phyloP scores from a whole-genome alignment of 768 basidiomycete genomes.

The Mycena epipterygia region DNA sequence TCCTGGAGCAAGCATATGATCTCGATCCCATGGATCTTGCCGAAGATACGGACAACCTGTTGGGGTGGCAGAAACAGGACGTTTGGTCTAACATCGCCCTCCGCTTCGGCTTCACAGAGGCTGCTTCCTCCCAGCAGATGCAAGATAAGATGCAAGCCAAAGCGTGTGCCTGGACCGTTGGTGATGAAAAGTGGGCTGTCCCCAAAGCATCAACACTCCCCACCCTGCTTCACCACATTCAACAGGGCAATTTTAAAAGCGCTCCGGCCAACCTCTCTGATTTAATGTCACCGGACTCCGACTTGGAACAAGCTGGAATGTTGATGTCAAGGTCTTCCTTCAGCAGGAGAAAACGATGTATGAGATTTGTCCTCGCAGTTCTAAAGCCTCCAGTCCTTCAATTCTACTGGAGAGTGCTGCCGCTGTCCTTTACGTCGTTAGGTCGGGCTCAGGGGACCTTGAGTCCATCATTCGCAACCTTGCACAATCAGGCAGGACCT shows the following conservation, averaged over 20 bases:
- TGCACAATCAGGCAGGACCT: conserved; percentile 16
- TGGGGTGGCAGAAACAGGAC: conserved; percentile 14
- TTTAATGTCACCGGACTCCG: too few relatives aligned
- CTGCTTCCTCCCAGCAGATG: neutral
- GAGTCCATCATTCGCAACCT: conserved; percentile 19
- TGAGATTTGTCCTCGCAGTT: conserved; percentile 5
- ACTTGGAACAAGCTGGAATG: conserved; percentile 15
- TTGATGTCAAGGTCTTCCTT: conserved; percentile 5
- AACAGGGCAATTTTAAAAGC: too few relatives aligned
- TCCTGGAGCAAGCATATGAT: conserved; percentile 16
- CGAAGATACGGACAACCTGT: conserved; percentile 3
- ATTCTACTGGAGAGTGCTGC: conserved; percentile 23
- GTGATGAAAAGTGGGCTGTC: conserved; percentile 12
- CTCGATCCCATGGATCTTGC: neutral
- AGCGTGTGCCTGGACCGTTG: conserved; percentile 15
- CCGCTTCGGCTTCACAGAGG: conserved; percentile 19
- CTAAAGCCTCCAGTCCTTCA: too few relatives aligned
- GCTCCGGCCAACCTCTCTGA: too few relatives aligned
- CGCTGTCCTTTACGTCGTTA: conserved; percentile 18
- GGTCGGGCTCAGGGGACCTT: conserved; percentile 11
- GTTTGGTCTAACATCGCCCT: neutral
- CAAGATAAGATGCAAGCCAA: neutral
- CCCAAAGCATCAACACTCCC: conserved; percentile 2
- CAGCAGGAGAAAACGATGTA: neutral
- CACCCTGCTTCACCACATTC: neutral